These are phyloP conservation scores for Neonectria faginata DNA, from an alignment of 2,329 filamentous ascomycete species.

Conservation along the genomic window DNA sequence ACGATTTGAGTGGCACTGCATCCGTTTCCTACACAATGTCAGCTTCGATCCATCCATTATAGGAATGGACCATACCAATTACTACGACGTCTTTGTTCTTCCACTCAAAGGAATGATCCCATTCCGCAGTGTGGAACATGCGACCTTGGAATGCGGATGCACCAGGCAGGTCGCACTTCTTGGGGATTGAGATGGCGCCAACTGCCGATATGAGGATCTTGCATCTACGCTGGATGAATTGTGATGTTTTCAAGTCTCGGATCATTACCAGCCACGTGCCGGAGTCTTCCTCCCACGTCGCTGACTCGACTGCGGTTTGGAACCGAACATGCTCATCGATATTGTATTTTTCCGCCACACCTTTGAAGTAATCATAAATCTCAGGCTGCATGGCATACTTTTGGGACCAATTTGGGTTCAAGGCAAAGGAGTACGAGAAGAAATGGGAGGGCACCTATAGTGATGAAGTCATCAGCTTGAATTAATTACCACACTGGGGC, in stretches of 20 bases:
- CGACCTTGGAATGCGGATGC: slow-evolving; percentile 34
- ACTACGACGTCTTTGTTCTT: slow-evolving; percentile 40
- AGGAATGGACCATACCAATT: slow-evolving; percentile 32
- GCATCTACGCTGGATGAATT: slow-evolving; percentile 14
- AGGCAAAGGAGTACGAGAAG: slow-evolving; percentile 46
- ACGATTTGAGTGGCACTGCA: slow-evolving; percentile 46
- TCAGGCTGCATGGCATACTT: slow-evolving; percentile 45
- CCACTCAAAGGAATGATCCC: slow-evolving; percentile 46
- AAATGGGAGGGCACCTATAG: slow-evolving; percentile 43
- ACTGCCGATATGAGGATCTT: slow-evolving; percentile 44
- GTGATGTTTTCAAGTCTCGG: slow-evolving; percentile 24
- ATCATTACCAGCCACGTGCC: slow-evolving; percentile 38
- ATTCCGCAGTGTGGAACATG: slow-evolving; percentile 43
- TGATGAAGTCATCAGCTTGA: not conserved
- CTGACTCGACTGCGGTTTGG: slow-evolving; percentile 36
- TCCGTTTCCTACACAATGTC: slow-evolving; percentile 35
- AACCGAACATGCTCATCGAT: slow-evolving; percentile 38
- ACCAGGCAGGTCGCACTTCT: slow-evolving; percentile 38
- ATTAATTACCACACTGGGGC: not conserved
- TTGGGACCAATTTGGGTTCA: slow-evolving; percentile 45
- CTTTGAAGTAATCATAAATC: slow-evolving; percentile 42
- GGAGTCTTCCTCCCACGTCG: slow-evolving; percentile 37
- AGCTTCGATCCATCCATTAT: fast-evolving
- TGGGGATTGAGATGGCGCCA: slow-evolving; percentile 39
- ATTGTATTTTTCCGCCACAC: slow-evolving; percentile 34